phyloP scores from a whole-genome alignment of 2,329 filamentous ascomycete species.

The Colletotrichum orchidophilum region DNA sequence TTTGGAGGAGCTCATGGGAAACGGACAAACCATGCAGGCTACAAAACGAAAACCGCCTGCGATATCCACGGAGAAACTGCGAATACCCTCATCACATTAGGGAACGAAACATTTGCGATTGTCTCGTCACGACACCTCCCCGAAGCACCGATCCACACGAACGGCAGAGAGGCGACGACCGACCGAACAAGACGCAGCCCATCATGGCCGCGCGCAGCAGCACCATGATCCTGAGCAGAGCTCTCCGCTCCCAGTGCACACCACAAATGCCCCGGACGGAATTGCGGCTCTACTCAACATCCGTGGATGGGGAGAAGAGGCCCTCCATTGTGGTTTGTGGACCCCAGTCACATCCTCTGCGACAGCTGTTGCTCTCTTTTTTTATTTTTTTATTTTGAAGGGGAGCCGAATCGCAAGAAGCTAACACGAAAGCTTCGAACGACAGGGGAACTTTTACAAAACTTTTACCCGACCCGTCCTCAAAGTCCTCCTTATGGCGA shows the following conservation, averaged over 20 bases:
- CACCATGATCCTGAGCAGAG: slow-evolving; percentile 10
- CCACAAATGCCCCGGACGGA: neutral
- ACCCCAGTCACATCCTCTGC: neutral
- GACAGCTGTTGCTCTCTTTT: neutral
- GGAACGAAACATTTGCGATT: neutral
- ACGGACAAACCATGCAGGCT: neutral
- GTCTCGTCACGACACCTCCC: too few species aligned
- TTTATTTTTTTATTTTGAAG: too few species aligned
- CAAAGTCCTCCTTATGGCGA: slow-evolving; percentile 78
- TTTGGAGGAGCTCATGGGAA: neutral
- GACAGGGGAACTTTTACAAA: slow-evolving; percentile 75
- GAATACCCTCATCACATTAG: neutral
- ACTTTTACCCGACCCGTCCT: slow-evolving; percentile 77
- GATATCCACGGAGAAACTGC: neutral
- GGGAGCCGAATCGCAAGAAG: neutral
- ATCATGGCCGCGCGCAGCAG: slow-evolving; percentile 22
- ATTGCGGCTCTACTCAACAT: slow-evolving; percentile 20
- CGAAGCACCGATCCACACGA: neutral
- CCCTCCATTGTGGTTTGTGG: slow-evolving; percentile 28
- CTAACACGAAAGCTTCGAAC: neutral
- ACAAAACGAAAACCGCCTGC: neutral
- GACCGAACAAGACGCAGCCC: neutral
- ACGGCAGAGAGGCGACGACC: neutral
- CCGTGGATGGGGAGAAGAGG: slow-evolving; percentile 17
- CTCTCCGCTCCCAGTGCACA: slow-evolving; percentile 14